Evolutionary conservation across 1,284 basidiomycete species (phyloP), one percentile per base, ranked within the genome.

Genomic region (Meira nashicola): DNA sequence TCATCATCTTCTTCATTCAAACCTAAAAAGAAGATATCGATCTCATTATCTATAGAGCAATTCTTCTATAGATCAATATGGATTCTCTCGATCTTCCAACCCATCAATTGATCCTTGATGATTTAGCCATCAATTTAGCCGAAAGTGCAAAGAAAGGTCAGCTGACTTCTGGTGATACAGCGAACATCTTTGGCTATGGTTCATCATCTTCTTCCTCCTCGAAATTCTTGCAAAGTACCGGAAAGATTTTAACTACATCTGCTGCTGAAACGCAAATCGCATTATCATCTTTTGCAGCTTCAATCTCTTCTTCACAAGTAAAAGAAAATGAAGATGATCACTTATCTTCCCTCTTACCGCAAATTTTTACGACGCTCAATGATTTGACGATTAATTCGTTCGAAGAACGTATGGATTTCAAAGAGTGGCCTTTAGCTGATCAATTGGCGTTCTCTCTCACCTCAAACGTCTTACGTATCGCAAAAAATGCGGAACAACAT

Each of bases 61-160:
- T 4, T 33, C 28, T 33, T 8, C 28, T 33, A 8, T 33, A 33
- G 28, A 3, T 33, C 28, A 33, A 33, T 8, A 53, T 53, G 50
- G 50, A 53, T 38, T 17, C 80, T 64, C 79, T 82, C 52, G 81
- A 82, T 61, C 78, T 80, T 66, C 88, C 89, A 79, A 86, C 92
- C 57, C 89, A 88, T 68, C 87, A 89, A 73, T 83, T 85, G 65
- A 88, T 93, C 65, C 81, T 94, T 38, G 84, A 86, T 28, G 88
- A 90, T 78, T 84, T 94, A 61, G 90, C 89, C 2, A 80, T 82
- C 33, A 87, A 86, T 73, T 81, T 86, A 46, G 76, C 80, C 50
- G 66, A 64, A 39, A 51, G 62, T 7, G 57, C 62, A 12, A 52
- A 60, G 25, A 61, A 71, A 40, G 66, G 67, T 59, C 67, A 71